Conservation (phyloP, 345 rosid species). For the Eucalyptus sp. region DNA sequence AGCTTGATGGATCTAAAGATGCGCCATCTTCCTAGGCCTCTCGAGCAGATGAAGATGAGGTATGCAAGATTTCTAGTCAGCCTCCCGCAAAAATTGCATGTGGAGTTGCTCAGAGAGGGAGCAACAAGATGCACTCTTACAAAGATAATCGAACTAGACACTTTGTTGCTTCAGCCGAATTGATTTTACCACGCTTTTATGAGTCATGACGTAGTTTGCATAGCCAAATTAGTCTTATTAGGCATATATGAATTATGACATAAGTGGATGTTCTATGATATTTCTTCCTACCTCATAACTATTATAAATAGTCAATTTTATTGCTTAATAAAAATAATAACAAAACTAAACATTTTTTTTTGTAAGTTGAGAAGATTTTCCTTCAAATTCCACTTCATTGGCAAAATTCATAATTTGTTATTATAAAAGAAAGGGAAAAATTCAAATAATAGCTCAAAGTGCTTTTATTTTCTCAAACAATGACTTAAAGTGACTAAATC, state of each 20-base stretch:
- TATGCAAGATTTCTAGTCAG: background rate
- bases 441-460: too few species aligned
- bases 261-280: background rate
- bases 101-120: background rate
- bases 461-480: too few species aligned
- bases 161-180: background rate
- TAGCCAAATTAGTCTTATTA: background rate
- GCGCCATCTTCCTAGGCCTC: background rate
- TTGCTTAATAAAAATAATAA: background rate
- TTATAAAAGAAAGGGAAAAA: background rate
- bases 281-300: background rate
- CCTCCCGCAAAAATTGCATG: background rate
- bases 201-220: background rate
- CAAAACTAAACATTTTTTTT: background rate
- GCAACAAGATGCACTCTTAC: background rate
- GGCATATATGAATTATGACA: background rate
- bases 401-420: background rate
- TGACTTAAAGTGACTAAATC: too few species aligned
- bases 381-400: background rate
- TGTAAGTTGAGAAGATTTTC: background rate
- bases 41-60: background rate
- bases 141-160: background rate
- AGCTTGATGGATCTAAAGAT: background rate
- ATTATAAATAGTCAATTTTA: background rate
- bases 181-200: background rate